A percentile compares a stretch with the other conserved stretches of the same genome.
phyloP scores from a whole-genome alignment of 1,284 basidiomycete genomes.

The Stygiomarasmius scandens region DNA sequence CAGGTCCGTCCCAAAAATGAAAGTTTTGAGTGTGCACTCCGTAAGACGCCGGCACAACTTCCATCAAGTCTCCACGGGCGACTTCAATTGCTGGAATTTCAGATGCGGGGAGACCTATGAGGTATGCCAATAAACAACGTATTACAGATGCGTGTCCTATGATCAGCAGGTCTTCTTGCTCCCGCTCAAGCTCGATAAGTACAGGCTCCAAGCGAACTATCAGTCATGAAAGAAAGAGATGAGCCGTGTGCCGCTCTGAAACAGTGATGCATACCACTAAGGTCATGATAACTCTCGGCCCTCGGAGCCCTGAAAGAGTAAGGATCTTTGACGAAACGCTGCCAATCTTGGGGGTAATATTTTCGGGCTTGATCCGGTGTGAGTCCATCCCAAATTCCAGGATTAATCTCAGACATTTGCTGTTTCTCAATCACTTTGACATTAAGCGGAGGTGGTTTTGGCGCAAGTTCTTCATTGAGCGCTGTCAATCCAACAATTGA shows the following conservation, averaged over 20 bases:
- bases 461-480: conserved; percentile 10
- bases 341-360: conserved; percentile 93
- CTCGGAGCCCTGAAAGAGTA: conserved; percentile 92
- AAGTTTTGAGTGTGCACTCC: conserved; percentile 87
- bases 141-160: conserved; percentile 96
- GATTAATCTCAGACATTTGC: conserved; percentile 98
- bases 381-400: conserved; percentile 95
- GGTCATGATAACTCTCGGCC: conserved; percentile 93
- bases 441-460: conserved; percentile 33
- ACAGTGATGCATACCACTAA: conserved; percentile 65
- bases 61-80: conserved; percentile 86
- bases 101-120: conserved; percentile 92
- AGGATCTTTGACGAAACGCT: conserved; percentile 89
- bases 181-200: conserved; percentile 82
- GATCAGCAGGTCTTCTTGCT: conserved; percentile 77
- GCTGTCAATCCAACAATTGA: conserved; percentile 16
- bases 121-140: conserved; percentile 89
- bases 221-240: conserved; percentile 35
- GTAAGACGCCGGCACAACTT: conserved; percentile 89
- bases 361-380: conserved; percentile 88
- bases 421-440: conserved; percentile 92
- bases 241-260: neutral
- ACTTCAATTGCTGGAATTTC: conserved; percentile 98
- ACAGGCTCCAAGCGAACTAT: conserved; percentile 79
- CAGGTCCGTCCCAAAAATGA: conserved; percentile 91